Evolutionary conservation across 2,329 filamentous ascomycete genomes (phyloP).

Genomic region (Alternaria sp.): DNA sequence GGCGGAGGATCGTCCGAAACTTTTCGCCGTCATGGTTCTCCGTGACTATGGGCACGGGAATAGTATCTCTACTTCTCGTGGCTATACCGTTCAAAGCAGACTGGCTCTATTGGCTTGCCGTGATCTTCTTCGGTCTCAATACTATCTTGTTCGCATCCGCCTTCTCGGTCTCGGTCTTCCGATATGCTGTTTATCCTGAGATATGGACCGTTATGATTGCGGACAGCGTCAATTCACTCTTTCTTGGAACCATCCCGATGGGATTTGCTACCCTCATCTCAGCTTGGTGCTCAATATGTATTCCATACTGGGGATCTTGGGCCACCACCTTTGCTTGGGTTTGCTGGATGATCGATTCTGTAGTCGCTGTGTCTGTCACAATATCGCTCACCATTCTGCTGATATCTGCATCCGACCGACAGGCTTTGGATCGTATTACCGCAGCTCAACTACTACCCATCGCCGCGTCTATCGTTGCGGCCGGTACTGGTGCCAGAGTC

Average conservation of each 20-base stretch:
- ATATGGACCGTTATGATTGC: slow-evolving; percentile 72
- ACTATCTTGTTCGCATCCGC: slow-evolving; percentile 66
- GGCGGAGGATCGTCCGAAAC: slow-evolving; percentile 49
- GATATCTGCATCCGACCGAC: slow-evolving; percentile 55
- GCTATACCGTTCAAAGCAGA: slow-evolving; percentile 67
- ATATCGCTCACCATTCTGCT: slow-evolving; percentile 62
- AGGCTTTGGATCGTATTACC: slow-evolving; percentile 61
- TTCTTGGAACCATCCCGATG: slow-evolving; percentile 74
- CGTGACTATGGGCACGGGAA: slow-evolving; percentile 70
- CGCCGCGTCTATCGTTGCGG: slow-evolving; percentile 71
- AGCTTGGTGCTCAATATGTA: slow-evolving; percentile 69
- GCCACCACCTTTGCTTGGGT: slow-evolving; percentile 59
- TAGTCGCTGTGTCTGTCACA: slow-evolving; percentile 56
- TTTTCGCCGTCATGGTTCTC: slow-evolving; percentile 52
- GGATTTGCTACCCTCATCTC: slow-evolving; percentile 73
- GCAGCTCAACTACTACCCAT: slow-evolving; percentile 73
- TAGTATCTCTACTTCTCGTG: slow-evolving; percentile 70
- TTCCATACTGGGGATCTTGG: slow-evolving; percentile 68
- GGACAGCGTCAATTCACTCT: slow-evolving; percentile 73
- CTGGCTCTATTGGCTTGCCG: slow-evolving; percentile 68
- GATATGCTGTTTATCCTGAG: slow-evolving; percentile 72
- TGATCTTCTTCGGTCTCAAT: slow-evolving; percentile 70
- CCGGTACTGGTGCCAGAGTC: slow-evolving; percentile 70
- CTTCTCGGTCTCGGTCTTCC: slow-evolving; percentile 62
- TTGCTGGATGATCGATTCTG: slow-evolving; percentile 61